Evolutionary conservation across 176 grass and related monocot species (phyloP), one percentile per base, ranked within the genome.

Genomic region (Triticum dicoccoides): DNA sequence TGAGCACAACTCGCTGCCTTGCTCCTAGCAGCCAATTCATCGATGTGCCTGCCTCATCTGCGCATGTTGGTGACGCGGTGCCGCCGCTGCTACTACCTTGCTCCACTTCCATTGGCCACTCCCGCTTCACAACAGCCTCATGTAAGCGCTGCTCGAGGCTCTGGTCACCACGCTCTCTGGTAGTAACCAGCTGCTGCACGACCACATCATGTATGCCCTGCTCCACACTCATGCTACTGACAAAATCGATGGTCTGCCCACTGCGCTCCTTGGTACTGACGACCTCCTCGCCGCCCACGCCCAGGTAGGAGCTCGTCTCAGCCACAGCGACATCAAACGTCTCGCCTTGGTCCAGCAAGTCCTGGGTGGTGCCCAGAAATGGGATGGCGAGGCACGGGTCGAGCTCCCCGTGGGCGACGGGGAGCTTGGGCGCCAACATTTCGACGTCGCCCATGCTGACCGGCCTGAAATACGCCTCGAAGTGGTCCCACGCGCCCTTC

Each of bases 381-480:
- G 94, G 97, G 63, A 97, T 49, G 41, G 76, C 13, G 21, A 97
- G 70, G 76, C 87, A 97, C 14, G 92, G 82, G 76, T 87, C 89
- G 45, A 93, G 61, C 30, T 78, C 61, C 71, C 44, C 61, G 9
- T 84, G 62, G 37, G 84, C 38, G 9, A 91, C 84, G 58, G 73
- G 38, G 25, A 92, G 71, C 61, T 89, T 93, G 9, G 92, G 89
- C 17, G 81, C 70, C 24, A 99, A 64, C 70, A 87, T 70, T 23
- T 97, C 80, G 11, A 96, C 67, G 47, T 99, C 97, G 37, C 78
- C 83, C 34, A 97, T 52, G 52, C 87, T 90, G 4, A 99, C 80
- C 4, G 89, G 90, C 42, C 97, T 80, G 56, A 99, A 99, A 77
- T 91, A 99, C 18, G 85, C 80, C 88, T 99, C 97, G 38, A 92